Evolutionary conservation across 2,329 filamentous ascomycete species (phyloP).

Genomic region (Apiospora pterosperma): DNA sequence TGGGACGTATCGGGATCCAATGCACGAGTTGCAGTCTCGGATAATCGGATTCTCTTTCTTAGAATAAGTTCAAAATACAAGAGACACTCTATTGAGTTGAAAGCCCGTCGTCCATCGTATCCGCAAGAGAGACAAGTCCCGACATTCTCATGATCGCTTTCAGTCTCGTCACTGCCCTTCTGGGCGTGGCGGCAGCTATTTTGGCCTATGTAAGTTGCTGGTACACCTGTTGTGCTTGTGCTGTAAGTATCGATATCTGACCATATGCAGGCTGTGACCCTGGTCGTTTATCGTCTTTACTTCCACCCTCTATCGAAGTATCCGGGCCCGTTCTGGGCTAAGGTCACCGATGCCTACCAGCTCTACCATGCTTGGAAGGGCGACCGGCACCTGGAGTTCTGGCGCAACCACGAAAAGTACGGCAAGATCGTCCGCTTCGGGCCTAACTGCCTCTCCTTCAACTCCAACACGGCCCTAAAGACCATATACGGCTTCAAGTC

Average conservation of each 20-base stretch:
- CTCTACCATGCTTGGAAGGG: slow-evolving; percentile 74
- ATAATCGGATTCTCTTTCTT: not conserved
- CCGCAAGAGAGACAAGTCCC: not conserved
- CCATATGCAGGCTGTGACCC: not conserved
- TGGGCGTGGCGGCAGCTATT: not conserved
- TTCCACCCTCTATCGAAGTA: slow-evolving; percentile 21
- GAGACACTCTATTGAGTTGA: not conserved
- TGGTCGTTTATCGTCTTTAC: slow-evolving; percentile 16
- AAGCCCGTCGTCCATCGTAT: not conserved
- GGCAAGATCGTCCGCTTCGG: slow-evolving; percentile 73
- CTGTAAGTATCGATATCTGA: not conserved
- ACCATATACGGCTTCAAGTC: slow-evolving; percentile 63
- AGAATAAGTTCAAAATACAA: not conserved
- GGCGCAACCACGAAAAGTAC: slow-evolving; percentile 67
- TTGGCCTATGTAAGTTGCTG: not conserved
- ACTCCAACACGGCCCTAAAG: slow-evolving; percentile 65
- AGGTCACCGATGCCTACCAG: slow-evolving; percentile 43
- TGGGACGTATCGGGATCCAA: not conserved
- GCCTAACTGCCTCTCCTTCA: slow-evolving; percentile 75
- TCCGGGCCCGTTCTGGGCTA: slow-evolving; percentile 19
- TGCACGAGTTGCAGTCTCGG: not conserved
- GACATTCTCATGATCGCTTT: not conserved
- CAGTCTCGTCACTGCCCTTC: not conserved
- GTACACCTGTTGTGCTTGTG: not conserved
- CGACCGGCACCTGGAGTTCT: slow-evolving; percentile 70